Evolutionary conservation across 2,329 filamentous ascomycete species (phyloP).

Genomic region (Colletotrichum brevisporum): DNA sequence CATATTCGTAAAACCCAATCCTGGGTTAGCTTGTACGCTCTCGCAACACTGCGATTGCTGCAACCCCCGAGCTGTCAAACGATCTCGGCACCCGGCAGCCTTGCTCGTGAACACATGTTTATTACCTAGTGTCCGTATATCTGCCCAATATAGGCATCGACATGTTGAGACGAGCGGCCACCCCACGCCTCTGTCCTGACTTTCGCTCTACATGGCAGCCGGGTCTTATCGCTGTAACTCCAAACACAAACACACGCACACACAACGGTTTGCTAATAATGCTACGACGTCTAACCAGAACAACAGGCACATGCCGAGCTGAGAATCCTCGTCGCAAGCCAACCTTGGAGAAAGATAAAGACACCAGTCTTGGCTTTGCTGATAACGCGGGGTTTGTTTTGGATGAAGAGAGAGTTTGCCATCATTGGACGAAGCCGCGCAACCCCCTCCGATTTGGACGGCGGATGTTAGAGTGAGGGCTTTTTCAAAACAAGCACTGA

Average conservation of each 20-base stretch:
- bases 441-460: slow-evolving; percentile 5
- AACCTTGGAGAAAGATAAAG: neutral
- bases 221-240: too few relatives aligned
- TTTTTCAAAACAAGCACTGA: slow-evolving; percentile 22
- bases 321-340: slow-evolving; percentile 10
- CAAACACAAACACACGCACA: too few relatives aligned
- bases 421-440: slow-evolving; percentile 29
- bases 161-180: slow-evolving; percentile 17
- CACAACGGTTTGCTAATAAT: neutral
- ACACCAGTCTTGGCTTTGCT: slow-evolving; percentile 23
- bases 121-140: neutral
- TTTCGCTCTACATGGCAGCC: neutral
- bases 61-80: slow-evolving; percentile 21
- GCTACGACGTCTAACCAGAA: neutral
- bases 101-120: neutral
- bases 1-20: too few relatives aligned
- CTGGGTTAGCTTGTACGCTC: neutral
- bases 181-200: neutral
- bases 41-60: slow-evolving; percentile 25
- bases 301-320: slow-evolving; percentile 8
- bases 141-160: slow-evolving; percentile 2
- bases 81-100: slow-evolving; percentile 27
- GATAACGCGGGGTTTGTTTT: slow-evolving; percentile 39
- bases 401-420: slow-evolving; percentile 27
- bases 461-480: slow-evolving; percentile 9